phyloP scores from a whole-genome alignment of 441 rosid species.

The Populus tomentosa region DNA sequence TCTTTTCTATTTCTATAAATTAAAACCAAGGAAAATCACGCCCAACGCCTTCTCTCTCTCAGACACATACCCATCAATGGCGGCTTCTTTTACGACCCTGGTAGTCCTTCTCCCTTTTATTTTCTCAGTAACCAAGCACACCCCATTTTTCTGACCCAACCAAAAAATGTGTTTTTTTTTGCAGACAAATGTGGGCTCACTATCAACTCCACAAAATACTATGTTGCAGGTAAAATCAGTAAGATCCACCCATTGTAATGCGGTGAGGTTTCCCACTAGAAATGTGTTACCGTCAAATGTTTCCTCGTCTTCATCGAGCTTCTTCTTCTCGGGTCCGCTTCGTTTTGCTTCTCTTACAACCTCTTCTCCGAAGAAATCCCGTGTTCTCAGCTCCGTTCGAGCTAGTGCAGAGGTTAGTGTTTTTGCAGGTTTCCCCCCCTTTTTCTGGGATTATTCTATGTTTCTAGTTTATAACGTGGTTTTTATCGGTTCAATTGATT shows the following conservation, averaged over 20 bases:
- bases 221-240: slow-evolving; percentile 26
- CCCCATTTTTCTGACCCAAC: not conserved
- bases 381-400: slow-evolving; percentile 41
- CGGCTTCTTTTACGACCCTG: slow-evolving; percentile 46
- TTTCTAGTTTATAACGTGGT: not conserved
- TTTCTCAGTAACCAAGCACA: slow-evolving; percentile 2
- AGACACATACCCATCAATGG: slow-evolving; percentile 34
- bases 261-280: slow-evolving; percentile 24
- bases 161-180: not conserved
- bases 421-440: not conserved
- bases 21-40: not conserved
- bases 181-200: slow-evolving; percentile 50
- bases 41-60: not conserved
- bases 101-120: slow-evolving; percentile 22
- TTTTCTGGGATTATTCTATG: not conserved
- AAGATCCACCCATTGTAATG: slow-evolving; percentile 22
- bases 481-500: not conserved
- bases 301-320: slow-evolving; percentile 32
- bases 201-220: slow-evolving; percentile 33
- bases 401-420: slow-evolving; percentile 71
- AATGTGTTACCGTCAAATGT: slow-evolving; percentile 8
- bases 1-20: not conserved
- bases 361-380: slow-evolving; percentile 27
- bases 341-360: slow-evolving; percentile 23
- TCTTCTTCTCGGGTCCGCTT: slow-evolving; percentile 38